Base-by-base conservation (phyloP, 1,284 basidiomycete genomes). In the Tilletia setariae region DNA sequence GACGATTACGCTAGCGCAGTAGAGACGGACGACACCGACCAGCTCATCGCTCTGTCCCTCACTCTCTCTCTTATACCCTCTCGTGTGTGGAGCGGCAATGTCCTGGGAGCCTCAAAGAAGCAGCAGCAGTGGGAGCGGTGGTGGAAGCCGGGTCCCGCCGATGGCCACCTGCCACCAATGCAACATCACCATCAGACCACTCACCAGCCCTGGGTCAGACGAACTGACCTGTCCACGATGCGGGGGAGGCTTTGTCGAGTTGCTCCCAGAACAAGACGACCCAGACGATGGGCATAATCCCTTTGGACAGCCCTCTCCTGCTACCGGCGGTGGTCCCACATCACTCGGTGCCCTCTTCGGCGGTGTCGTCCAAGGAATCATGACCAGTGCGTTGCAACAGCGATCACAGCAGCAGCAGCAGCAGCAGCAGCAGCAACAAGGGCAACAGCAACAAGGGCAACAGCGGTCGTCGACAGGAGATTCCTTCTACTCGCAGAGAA, bases 131-230 rank as follows among this genome's bases (percentile, higher is more conserved):
- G 35, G 35, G 6, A 11, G 35, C 35, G 35, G 11, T 40, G 35
- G 35, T 11, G 6, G 11, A 40, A 11, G 35, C 35, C 35, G 35
- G 11, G 64, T 71, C 70, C 70, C 70, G 40, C 68, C 69, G 65
- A 75, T 75, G 74, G 74, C 74, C n/a, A 73, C 68, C 53, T 79
- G 78, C 65, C 75, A 77, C 59, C 70, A 77, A 62, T 79, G 78
- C 67, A 67, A 63, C 15, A 74, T 74, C 63, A 76, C 78, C 56
- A 75, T 77, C n/a, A 67, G 71, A 16, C 76, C 77, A 0, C 69
- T 78, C 46, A 73, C 73, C 69, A 73, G 71, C 1, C 76, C 75
- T 15, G 28, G 16, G 30, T 3, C 15, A 25, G 30, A 61, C 9
- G 71, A 75, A 40, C 76, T 75, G 16, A 73, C 73, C 15, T 79